Evolutionary conservation across 208 protist genomes (phyloP).

Genomic region (Acanthamoeba triangularis): DNA sequence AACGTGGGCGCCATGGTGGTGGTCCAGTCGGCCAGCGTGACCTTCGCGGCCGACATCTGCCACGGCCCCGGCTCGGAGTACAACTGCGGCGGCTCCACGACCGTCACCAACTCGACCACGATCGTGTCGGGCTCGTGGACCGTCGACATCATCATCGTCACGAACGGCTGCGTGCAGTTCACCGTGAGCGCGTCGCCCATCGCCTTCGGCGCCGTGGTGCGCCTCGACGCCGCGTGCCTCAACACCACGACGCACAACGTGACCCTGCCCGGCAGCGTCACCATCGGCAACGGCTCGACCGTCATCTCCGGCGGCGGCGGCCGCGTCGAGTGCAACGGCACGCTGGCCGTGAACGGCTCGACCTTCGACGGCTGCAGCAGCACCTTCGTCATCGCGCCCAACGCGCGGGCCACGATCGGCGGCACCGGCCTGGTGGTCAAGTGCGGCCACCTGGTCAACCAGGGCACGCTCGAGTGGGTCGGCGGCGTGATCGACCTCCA

Average conservation of each 20-base stretch:
- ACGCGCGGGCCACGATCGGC: constrained; percentile 29
- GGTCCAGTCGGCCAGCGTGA: constrained; percentile 25
- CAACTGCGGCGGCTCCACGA: constrained; percentile 24
- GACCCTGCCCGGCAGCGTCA: constrained; percentile 61
- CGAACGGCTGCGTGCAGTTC: neutral
- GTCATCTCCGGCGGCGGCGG: constrained; percentile 17
- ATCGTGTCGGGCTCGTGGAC: constrained; percentile 51
- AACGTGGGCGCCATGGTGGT: neutral
- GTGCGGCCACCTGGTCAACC: constrained; percentile 38
- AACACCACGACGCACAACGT: constrained; percentile 25
- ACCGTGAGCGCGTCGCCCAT: constrained; percentile 2
- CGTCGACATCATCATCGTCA: constrained; percentile 31
- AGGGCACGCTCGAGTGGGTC: constrained; percentile 6
- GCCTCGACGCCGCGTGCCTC: constrained; percentile 25
- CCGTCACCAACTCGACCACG: constrained; percentile 14
- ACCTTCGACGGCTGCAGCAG: constrained; percentile 24
- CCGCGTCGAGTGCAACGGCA: constrained; percentile 35
- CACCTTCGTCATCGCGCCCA: constrained; percentile 20
- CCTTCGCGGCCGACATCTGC: constrained; percentile 14
- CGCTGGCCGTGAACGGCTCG: constrained; percentile 1
- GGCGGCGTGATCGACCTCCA: constrained; percentile 20
- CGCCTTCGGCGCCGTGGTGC: neutral
- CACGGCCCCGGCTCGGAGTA: neutral
- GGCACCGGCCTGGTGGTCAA: neutral
- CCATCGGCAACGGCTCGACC: constrained; percentile 15